A percentile compares a stretch with the other conserved stretches of the same genome.
Evolutionary conservation across 2,329 filamentous ascomycete species (phyloP).

Genomic region (Chaetomium sp.): DNA sequence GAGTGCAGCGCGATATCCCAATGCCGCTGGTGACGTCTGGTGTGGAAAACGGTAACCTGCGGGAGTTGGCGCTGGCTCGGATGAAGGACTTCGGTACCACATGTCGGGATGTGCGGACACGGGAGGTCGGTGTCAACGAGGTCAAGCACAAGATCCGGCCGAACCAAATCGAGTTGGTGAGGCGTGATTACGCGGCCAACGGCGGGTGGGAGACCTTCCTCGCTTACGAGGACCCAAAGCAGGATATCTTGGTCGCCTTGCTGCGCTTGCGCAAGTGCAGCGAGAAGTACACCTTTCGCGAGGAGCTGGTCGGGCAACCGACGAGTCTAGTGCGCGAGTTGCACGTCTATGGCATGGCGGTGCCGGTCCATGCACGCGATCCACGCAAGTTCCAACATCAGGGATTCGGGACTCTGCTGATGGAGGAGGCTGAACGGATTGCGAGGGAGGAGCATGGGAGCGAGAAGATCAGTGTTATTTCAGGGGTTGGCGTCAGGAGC

Average conservation of each 20-base stretch:
- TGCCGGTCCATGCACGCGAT: slow-evolving; percentile 93
- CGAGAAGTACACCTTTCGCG: slow-evolving; percentile 82
- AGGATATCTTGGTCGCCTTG: slow-evolving; percentile 92
- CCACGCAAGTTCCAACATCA: slow-evolving; percentile 98
- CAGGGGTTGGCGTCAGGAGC: slow-evolving; percentile 90
- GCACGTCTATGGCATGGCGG: slow-evolving; percentile 93
- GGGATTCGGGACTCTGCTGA: slow-evolving; percentile 88
- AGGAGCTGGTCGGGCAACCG: slow-evolving; percentile 77
- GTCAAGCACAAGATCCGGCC: slow-evolving; percentile 98
- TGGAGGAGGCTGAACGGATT: slow-evolving; percentile 97
- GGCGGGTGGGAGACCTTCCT: slow-evolving; percentile 98
- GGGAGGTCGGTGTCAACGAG: slow-evolving; percentile 97
- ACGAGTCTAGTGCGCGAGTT: slow-evolving; percentile 90
- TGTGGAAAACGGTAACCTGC: slow-evolving; percentile 93
- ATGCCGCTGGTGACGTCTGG: slow-evolving; percentile 99
- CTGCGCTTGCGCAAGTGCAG: slow-evolving; percentile 87
- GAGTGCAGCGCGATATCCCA: slow-evolving; percentile 97
- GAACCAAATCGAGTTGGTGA: slow-evolving; percentile 90
- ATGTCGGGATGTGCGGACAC: slow-evolving; percentile 90
- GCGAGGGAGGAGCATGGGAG: slow-evolving; percentile 91
- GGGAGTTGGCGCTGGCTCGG: slow-evolving; percentile 85
- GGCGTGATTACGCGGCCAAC: slow-evolving; percentile 90
- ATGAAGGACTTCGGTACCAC: slow-evolving; percentile 99
- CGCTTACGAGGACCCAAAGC: slow-evolving; percentile 96
- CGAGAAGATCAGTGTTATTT: slow-evolving; percentile 91